Conservation (phyloP, 768 basidiomycete genomes). For the Tylopilus rubrobrunneus region DNA sequence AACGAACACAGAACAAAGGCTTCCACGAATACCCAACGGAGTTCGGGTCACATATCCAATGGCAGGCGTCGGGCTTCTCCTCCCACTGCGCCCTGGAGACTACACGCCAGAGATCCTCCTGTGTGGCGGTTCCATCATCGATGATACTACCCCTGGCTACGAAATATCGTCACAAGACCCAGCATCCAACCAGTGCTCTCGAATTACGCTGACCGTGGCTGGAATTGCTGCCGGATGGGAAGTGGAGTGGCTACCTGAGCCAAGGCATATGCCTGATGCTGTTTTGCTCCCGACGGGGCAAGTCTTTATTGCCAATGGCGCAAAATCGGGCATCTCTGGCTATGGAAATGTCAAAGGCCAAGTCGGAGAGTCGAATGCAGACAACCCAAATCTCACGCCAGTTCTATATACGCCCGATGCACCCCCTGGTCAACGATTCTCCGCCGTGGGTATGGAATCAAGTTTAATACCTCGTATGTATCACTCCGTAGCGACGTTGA, state of each 20-base stretch:
- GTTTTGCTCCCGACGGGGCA: constrained; percentile 76
- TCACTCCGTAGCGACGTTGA: constrained; percentile 79
- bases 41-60: constrained; percentile 83
- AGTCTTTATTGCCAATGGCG: constrained; percentile 75
- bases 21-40: constrained; percentile 71
- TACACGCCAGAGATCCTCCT: constrained; percentile 69
- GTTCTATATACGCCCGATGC: constrained; percentile 65
- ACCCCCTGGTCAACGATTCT: constrained; percentile 55
- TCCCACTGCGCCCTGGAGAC: constrained; percentile 63
- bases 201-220: constrained; percentile 58
- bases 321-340: constrained; percentile 66
- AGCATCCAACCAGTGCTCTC: constrained; percentile 70
- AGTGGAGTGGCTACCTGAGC: constrained; percentile 69
- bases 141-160: constrained; percentile 56
- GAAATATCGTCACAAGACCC: constrained; percentile 68
- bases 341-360: constrained; percentile 70
- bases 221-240: constrained; percentile 71
- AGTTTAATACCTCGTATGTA: constrained; percentile 74
- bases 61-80: constrained; percentile 69
- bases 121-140: constrained; percentile 71
- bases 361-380: constrained; percentile 76
- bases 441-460: constrained; percentile 50
- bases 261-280: constrained; percentile 77
- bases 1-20: constrained; percentile 52
- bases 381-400: constrained; percentile 63